Evolutionary conservation across 1,284 basidiomycete species (phyloP).

Genomic region (Moniliophthora roreri): DNA sequence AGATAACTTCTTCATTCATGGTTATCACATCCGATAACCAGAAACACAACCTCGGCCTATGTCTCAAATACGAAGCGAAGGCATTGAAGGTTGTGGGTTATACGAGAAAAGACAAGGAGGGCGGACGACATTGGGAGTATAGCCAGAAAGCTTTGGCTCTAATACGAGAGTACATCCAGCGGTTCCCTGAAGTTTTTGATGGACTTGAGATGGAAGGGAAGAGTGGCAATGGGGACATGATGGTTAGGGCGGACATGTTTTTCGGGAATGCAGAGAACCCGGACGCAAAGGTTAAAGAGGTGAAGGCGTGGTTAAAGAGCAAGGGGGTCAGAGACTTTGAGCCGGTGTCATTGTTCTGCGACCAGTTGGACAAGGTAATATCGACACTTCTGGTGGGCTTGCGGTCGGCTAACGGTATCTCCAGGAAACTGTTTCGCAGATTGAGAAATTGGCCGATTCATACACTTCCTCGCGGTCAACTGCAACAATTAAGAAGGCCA

Average conservation of each 20-base stretch:
- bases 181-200: constrained; percentile 81
- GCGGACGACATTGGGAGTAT: constrained; percentile 89
- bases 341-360: constrained; percentile 89
- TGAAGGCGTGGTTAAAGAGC: constrained; percentile 84
- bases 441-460: constrained; percentile 74
- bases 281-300: constrained; percentile 72
- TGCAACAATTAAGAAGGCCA: constrained; percentile 80
- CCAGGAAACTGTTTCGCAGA: constrained; percentile 74
- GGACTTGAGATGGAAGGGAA: constrained; percentile 61
- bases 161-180: constrained; percentile 80
- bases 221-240: constrained; percentile 29
- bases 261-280: constrained; percentile 48
- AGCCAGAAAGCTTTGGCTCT: constrained; percentile 85
- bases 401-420: constrained; percentile 9
- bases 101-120: constrained; percentile 84
- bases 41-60: constrained; percentile 91
- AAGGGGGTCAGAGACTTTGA: constrained; percentile 91
- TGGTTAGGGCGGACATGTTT: constrained; percentile 76
- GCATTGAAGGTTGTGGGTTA: constrained; percentile 96
- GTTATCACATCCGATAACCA: constrained; percentile 72
- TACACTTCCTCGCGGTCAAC: constrained; percentile 62
- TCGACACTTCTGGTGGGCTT: background rate
- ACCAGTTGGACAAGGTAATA: constrained; percentile 84
- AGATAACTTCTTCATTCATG: constrained; percentile 93
- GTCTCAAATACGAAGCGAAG: constrained; percentile 96